A percentile compares a stretch with the other conserved stretches of the same genome.
Conservation (phyloP, 306 rosid species). For the Fragaria ananassa region DNA sequence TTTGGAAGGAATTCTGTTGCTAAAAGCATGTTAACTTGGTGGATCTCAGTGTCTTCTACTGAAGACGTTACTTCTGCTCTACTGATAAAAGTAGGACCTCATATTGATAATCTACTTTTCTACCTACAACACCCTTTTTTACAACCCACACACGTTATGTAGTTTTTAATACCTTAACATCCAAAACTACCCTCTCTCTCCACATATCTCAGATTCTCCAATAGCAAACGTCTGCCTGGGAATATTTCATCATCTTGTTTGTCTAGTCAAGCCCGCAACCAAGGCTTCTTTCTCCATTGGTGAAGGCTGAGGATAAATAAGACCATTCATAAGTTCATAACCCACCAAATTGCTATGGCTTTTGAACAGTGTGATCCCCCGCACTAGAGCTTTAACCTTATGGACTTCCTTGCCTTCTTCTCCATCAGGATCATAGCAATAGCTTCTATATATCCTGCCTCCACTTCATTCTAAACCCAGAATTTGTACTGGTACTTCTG, state of each 20-base stretch:
- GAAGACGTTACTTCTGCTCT: background rate
- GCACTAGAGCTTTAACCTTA: slow-evolving; percentile 29
- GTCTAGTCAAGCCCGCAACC: background rate
- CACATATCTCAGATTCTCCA: too few relatives aligned
- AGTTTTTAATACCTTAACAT: too few relatives aligned
- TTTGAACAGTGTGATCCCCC: slow-evolving; percentile 27
- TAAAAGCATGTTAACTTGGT: slow-evolving; percentile 4
- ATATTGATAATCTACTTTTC: background rate
- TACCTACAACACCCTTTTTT: background rate
- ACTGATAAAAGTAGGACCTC: background rate
- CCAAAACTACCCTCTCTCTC: too few relatives aligned
- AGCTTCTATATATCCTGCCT: slow-evolving; percentile 21
- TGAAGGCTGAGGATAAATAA: slow-evolving; percentile 12
- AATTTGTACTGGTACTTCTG: background rate
- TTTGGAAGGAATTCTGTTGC: background rate
- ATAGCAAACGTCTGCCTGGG: background rate
- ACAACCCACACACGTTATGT: too few relatives aligned
- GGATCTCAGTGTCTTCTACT: background rate
- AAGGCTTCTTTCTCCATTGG: background rate
- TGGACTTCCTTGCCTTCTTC: slow-evolving; percentile 23
- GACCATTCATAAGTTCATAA: background rate
- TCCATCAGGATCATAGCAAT: slow-evolving; percentile 5
- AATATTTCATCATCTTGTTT: slow-evolving; percentile 11
- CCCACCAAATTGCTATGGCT: slow-evolving; percentile 30
- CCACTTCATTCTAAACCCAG: slow-evolving; percentile 16